phyloP scores from a whole-genome alignment of 768 basidiomycete species.

The Rhizopogon rudus region DNA sequence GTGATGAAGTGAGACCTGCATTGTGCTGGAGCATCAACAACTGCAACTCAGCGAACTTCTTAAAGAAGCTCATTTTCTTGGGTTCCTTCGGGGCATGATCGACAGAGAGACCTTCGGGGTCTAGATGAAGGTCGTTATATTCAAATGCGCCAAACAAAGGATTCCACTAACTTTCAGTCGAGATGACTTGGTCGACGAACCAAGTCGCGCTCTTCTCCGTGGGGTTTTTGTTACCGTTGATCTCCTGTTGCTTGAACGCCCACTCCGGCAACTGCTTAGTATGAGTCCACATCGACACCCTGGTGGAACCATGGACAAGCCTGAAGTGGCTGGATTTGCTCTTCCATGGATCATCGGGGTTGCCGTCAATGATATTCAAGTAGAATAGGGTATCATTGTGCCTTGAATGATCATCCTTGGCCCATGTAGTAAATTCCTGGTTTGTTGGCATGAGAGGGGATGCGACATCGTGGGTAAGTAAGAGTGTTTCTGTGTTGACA shows the following conservation, averaged over 20 bases:
- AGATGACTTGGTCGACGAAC: slow-evolving; percentile 82
- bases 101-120: slow-evolving; percentile 47
- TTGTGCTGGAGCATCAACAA: slow-evolving; percentile 97
- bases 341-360: slow-evolving; percentile 82
- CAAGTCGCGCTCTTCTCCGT: slow-evolving; percentile 80
- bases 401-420: slow-evolving; percentile 69
- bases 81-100: slow-evolving; percentile 57
- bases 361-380: slow-evolving; percentile 64
- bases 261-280: slow-evolving; percentile 83
- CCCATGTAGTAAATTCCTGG: slow-evolving; percentile 95
- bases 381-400: slow-evolving; percentile 90
- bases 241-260: slow-evolving; percentile 96
- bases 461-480: slow-evolving; percentile 96
- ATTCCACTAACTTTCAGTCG: slow-evolving; percentile 56
- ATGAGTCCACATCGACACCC: slow-evolving; percentile 94
- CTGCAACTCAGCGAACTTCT: slow-evolving; percentile 91
- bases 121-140: slow-evolving; percentile 25
- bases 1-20: slow-evolving; percentile 95
- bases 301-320: slow-evolving; percentile 83
- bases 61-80: slow-evolving; percentile 87
- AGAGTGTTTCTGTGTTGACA: slow-evolving; percentile 72
- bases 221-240: slow-evolving; percentile 95
- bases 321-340: slow-evolving; percentile 93
- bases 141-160: not conserved
- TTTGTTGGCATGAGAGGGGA: slow-evolving; percentile 97